phyloP scores from a whole-genome alignment of 306 rosid species.

The Ammopiptanthus mongolicus region DNA sequence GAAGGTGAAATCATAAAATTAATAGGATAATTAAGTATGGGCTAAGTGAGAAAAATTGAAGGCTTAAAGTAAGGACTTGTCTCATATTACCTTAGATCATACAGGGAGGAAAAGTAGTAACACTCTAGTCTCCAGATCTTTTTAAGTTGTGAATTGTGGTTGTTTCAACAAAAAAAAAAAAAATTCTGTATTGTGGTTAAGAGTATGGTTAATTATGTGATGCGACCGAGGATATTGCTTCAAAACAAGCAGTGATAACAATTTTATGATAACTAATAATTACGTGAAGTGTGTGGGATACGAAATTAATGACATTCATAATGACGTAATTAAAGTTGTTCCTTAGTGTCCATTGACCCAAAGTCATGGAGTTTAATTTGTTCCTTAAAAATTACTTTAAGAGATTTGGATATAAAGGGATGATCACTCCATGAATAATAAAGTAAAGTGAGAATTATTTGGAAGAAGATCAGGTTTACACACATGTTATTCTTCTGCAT shows the following conservation, averaged over 20 bases:
- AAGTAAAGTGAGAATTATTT: neutral
- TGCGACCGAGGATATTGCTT: neutral
- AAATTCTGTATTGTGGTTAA: too few relatives aligned
- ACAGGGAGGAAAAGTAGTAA: too few relatives aligned
- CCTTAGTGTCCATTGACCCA: slow-evolving; percentile 6
- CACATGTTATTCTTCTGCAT: slow-evolving; percentile 19
- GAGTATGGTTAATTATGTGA: neutral
- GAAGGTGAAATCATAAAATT: too few relatives aligned
- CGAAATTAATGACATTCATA: neutral
- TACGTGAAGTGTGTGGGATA: neutral
- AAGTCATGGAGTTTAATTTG: neutral
- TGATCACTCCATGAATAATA: neutral
- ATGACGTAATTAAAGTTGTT: slow-evolving; percentile 20
- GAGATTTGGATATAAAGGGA: neutral
- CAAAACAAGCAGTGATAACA: neutral
- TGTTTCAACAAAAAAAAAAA: too few relatives aligned
- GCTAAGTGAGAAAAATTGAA: too few relatives aligned
- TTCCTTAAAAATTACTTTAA: neutral
- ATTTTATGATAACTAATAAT: neutral
- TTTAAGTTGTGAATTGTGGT: too few relatives aligned
- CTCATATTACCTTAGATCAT: too few relatives aligned
- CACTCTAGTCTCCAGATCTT: too few relatives aligned
- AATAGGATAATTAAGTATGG: too few relatives aligned
- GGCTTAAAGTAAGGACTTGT: too few relatives aligned
- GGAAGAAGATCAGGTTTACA: neutral